Conservation (phyloP, 768 basidiomycete species). For the Suillus discolor region DNA sequence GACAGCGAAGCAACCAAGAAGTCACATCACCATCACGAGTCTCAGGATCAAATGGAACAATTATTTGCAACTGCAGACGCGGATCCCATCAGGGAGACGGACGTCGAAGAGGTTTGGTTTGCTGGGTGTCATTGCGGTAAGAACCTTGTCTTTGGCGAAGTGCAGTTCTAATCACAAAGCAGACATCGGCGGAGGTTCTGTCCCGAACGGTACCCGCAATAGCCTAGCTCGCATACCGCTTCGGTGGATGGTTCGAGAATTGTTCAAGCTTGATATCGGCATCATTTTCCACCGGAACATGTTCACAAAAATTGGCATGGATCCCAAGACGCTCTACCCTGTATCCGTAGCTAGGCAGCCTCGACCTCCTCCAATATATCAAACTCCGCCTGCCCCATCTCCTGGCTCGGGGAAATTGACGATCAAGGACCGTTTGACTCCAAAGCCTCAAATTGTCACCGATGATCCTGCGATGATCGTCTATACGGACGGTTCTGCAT, state of each 20-base stretch:
- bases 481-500: slow-evolving; percentile 20
- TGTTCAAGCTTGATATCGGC: slow-evolving; percentile 55
- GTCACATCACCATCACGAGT: slow-evolving; percentile 9
- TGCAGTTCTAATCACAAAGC: slow-evolving; percentile 1
- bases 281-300: slow-evolving; percentile 56
- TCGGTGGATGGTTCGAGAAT: slow-evolving; percentile 78
- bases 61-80: slow-evolving; percentile 35
- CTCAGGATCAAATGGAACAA: slow-evolving; percentile 42
- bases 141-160: slow-evolving; percentile 16
- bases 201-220: slow-evolving; percentile 55
- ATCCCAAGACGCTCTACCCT: slow-evolving; percentile 49
- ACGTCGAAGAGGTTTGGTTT: slow-evolving; percentile 83
- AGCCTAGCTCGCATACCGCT: slow-evolving; percentile 71
- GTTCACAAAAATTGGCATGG: slow-evolving; percentile 47
- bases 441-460: slow-evolving; percentile 20
- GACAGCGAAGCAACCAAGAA: slow-evolving; percentile 8
- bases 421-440: slow-evolving; percentile 11
- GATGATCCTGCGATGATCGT: slow-evolving; percentile 19
- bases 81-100: slow-evolving; percentile 38
- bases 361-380: slow-evolving; percentile 41
- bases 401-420: slow-evolving; percentile 16
- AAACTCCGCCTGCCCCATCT: slow-evolving; percentile 21
- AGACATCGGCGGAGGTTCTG: slow-evolving; percentile 80
- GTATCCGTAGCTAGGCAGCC: background rate
- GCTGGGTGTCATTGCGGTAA: slow-evolving; percentile 71